Evolutionary conservation across 2,329 filamentous ascomycete species (phyloP), one percentile per base, ranked within the genome.

Genomic region (Claviceps sp.): DNA sequence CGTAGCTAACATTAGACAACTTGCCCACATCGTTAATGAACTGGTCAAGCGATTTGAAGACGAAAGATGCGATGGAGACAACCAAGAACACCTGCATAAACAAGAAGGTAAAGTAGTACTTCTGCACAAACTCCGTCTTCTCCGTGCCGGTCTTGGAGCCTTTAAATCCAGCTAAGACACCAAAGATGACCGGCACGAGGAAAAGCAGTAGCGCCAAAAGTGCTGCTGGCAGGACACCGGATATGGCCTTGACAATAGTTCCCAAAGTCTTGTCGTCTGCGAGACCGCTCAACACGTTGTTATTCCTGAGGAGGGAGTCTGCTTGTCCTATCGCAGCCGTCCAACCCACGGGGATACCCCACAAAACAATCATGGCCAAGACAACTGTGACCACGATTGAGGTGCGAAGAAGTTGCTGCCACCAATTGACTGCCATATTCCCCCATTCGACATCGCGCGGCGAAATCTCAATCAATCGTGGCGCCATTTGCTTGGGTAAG

Each of bases 341-440:
- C 67, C 93, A 91, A 2, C 86, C 85, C 42, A 97, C 89, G 0
- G 91, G 90, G 59, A 95, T 81, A 45, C 89, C 86, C 88, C 90
- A 98, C 20, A 93, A 77, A 57, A 96, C 73, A 48, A 95, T 79
- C 77, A 97, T 88, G 5, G 75, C 86, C 38, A 75, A 66, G 7
- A 95, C 83, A 24, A 85, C 60, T 7, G 71, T 67, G 34, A 88
- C 70, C 11, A 91, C 84, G 8, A 84, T 64, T 38, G 72, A 77
- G 2, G 82, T 82, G 30, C 88, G 80, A 34, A 88, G 62, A 75
- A 91, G 95, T 52, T 84, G 79, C 56, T 91, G 84, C 89, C 90
- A 97, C 91, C 93, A 97, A 51, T 78, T 82, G 60, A 96, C 85
- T 0, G 88, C 90, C 84, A 98, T 91, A 63, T 98, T 98, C 58